phyloP scores from a whole-genome alignment of 192 early-diverging fungal species.

The Linnemannia schmuckeri region DNA sequence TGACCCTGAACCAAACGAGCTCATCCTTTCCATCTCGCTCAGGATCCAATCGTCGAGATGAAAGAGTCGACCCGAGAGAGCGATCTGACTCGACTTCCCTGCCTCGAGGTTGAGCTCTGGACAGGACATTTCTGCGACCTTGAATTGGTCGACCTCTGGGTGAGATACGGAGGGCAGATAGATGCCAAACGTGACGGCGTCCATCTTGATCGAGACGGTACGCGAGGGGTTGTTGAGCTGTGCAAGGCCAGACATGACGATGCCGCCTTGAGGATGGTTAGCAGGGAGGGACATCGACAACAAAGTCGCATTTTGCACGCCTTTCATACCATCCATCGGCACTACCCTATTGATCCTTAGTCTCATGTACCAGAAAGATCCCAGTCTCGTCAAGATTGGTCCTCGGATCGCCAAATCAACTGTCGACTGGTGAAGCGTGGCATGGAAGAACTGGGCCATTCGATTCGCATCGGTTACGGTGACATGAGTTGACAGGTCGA shows the following conservation, averaged over 20 bases:
- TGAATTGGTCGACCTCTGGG: conserved; percentile 38
- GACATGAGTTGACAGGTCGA: conserved; percentile 34
- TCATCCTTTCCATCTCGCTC: not conserved
- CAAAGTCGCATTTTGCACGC: conserved; percentile 35
- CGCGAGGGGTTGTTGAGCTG: conserved; percentile 45
- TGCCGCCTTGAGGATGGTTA: conserved; percentile 39
- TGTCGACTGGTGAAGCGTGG: conserved; percentile 20
- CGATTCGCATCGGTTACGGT: conserved; percentile 35
- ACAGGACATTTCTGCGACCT: conserved; percentile 41
- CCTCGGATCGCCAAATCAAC: conserved; percentile 35
- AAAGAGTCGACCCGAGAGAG: conserved; percentile 39
- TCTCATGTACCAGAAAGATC: conserved; percentile 38
- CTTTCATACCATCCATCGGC: conserved; percentile 36
- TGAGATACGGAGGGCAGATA: conserved; percentile 30
- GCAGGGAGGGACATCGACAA: conserved; percentile 38
- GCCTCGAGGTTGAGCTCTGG: conserved; percentile 21
- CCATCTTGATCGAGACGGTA: conserved; percentile 34
- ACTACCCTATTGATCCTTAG: conserved; percentile 22
- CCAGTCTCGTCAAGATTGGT: conserved; percentile 27
- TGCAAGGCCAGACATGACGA: conserved; percentile 40
- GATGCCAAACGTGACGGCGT: conserved; percentile 38
- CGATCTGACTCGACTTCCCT: conserved; percentile 21
- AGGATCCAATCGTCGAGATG: conserved; percentile 51
- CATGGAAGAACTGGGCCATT: conserved; percentile 44
- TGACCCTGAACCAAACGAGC: conserved; percentile 1